phyloP scores from a whole-genome alignment of 768 basidiomycete species.

The Kwoniella shandongensis region DNA sequence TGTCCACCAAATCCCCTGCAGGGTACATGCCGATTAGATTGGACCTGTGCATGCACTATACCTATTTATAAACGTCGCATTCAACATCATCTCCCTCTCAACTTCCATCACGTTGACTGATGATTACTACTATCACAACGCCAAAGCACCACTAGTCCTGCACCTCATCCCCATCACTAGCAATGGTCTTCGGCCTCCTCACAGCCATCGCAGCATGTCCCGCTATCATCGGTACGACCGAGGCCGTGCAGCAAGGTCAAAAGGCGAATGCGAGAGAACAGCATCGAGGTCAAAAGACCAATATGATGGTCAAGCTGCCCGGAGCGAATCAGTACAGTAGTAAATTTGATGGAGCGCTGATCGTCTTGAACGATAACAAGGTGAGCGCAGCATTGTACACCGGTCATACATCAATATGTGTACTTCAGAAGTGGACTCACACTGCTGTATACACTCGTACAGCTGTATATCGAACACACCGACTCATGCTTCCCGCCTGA shows the following conservation, averaged over 20 bases:
- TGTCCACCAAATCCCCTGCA: too few species aligned
- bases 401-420: background rate
- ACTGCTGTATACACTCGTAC: background rate
- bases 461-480: conserved; percentile 16
- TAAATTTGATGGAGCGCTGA: conserved; percentile 17
- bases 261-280: conserved; percentile 15
- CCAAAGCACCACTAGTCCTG: too few species aligned
- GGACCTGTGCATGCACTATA: too few species aligned
- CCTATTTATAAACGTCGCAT: too few species aligned
- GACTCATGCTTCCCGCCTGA: conserved; percentile 9
- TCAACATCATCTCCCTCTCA: too few species aligned
- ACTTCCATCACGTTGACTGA: too few species aligned
- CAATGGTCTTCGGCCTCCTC: conserved; percentile 18
- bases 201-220: conserved; percentile 20
- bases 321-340: conserved; percentile 4
- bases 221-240: conserved; percentile 18
- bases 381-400: background rate
- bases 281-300: conserved; percentile 22
- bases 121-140: too few species aligned
- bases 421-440: background rate
- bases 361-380: conserved; percentile 17
- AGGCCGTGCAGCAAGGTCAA: conserved; percentile 19
- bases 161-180: too few species aligned
- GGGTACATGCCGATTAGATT: too few species aligned
- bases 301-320: conserved; percentile 8